Evolutionary conservation across 139 green algal genomes (phyloP), one percentile per base, ranked within the genome.

Genomic region (Penium margaritaceum): DNA sequence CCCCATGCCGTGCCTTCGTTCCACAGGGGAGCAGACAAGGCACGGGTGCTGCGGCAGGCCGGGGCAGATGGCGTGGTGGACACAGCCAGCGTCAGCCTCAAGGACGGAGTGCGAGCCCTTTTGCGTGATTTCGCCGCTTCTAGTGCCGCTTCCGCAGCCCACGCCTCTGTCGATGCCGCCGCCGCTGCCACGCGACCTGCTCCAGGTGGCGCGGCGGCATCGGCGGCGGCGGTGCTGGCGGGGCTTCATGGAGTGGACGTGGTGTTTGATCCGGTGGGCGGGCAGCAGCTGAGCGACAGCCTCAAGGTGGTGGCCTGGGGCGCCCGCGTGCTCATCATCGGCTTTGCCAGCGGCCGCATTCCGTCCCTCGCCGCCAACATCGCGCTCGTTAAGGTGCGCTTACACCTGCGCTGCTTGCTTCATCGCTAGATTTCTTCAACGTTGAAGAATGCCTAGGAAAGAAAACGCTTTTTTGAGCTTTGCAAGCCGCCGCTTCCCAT

Each of bases 181-280:
- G n/a, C n/a, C n/a, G n/a, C n/a, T n/a, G n/a, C n/a, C n/a, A n/a
- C n/a, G n/a, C n/a, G n/a, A n/a, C 46, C 3, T 19, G 46, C 46
- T 19, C 19, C 46, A 57, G 46, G 46, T 21, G 19, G 12, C 19
- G 46, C 46, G 55, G 27, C 55, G 6, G 4, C 19, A 3, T 21
- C 19, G 46, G 44, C 19, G 44, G 54, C 54, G 5, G 5, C 27
- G 24, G 15, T 46, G 44, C 19, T 57, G 14, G 24, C 32, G 24
- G 9, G 12, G 67, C 24, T n/a, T 24, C 12, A 34, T 67, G 75
- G 91, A 24, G 84, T 93, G 3, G 71, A 96, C 67, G 83, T 91
- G 0, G 75, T 96, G 35, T 89, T 92, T 75, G 91, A 96, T 77
- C 83, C 84, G 1, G 90, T 96, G 44, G 91, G 91, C 15, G 91